Percentiles rank a stretch among this genome's conserved stretches.
phyloP scores from a whole-genome alignment of 2,329 filamentous ascomycete genomes.

The Rutstroemia sydowiana region DNA sequence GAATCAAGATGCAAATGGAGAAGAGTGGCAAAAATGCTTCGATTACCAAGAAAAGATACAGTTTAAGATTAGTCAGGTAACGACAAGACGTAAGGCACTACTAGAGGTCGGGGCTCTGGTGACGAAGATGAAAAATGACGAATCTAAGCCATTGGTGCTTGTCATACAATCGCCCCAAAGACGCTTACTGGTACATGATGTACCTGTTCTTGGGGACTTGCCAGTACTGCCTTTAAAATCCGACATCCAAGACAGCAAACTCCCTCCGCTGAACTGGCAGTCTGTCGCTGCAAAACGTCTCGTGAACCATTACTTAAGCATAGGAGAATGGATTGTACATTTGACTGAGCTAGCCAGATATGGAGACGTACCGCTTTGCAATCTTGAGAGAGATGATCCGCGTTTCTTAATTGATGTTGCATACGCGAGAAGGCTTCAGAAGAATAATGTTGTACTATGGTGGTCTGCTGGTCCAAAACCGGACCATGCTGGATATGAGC shows the following conservation, averaged over 20 bases:
- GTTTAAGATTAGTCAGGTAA: slow-evolving; percentile 83
- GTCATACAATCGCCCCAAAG: slow-evolving; percentile 87
- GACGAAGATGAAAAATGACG: slow-evolving; percentile 85
- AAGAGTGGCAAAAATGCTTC: slow-evolving; percentile 73
- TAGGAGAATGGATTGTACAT: slow-evolving; percentile 90
- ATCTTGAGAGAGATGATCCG: slow-evolving; percentile 89
- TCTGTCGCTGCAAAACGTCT: slow-evolving; percentile 77
- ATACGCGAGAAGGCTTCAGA: slow-evolving; percentile 82
- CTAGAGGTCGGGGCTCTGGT: slow-evolving; percentile 81
- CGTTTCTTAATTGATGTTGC: slow-evolving; percentile 93
- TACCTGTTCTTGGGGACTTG: slow-evolving; percentile 76
- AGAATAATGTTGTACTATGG: slow-evolving; percentile 92
- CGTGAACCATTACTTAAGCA: slow-evolving; percentile 81
- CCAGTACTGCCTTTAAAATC: slow-evolving; percentile 75
- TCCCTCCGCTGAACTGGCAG: slow-evolving; percentile 93
- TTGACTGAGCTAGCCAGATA: slow-evolving; percentile 82
- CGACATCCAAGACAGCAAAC: slow-evolving; percentile 74
- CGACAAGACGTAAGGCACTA: slow-evolving; percentile 80
- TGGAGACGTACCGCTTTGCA: slow-evolving; percentile 90
- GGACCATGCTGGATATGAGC: slow-evolving; percentile 93
- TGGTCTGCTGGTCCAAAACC: slow-evolving; percentile 85
- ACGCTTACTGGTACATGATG: slow-evolving; percentile 72
- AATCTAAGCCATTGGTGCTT: slow-evolving; percentile 70
- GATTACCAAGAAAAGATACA: slow-evolving; percentile 78
- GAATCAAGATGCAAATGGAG: slow-evolving; percentile 57